These are phyloP conservation scores for Calonectria leucothoes DNA, from an alignment of 2,329 filamentous ascomycete genomes.

Conservation along the genomic window DNA sequence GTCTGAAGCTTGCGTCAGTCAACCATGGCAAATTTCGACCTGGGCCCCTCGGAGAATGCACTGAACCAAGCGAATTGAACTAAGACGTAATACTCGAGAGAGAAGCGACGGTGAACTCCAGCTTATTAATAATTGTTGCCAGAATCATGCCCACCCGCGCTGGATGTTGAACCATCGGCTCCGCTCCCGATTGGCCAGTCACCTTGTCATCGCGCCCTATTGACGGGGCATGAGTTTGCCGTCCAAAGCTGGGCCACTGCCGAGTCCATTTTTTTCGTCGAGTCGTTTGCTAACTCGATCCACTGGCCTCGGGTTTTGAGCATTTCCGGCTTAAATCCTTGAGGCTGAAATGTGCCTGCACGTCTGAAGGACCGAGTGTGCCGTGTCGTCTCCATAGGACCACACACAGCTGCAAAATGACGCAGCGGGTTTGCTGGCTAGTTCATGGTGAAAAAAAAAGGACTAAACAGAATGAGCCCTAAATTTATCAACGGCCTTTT, in stretches of 20 bases:
- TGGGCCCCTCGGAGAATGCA: background rate
- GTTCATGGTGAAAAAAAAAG: background rate
- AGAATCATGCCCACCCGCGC: background rate
- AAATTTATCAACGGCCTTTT: too few species aligned
- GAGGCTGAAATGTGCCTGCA: background rate
- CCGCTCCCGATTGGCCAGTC: background rate
- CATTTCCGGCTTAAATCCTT: background rate
- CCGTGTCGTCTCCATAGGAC: background rate
- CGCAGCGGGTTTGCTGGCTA: background rate
- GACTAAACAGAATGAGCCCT: too few species aligned
- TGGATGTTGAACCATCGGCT: background rate
- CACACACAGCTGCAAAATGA: background rate
- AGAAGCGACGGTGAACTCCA: background rate
- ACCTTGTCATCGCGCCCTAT: background rate
- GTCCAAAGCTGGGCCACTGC: background rate
- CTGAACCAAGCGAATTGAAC: background rate
- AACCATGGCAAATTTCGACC: background rate
- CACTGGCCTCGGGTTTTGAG: background rate
- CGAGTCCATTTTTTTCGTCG: background rate
- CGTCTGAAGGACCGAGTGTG: background rate
- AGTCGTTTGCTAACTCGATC: background rate
- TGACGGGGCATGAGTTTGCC: background rate
- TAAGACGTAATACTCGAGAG: background rate
- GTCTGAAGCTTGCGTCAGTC: background rate
- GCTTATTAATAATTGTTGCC: background rate